Evolutionary conservation across 805 yeast genomes (phyloP).

Genomic region (Hanseniaspora singularis): DNA sequence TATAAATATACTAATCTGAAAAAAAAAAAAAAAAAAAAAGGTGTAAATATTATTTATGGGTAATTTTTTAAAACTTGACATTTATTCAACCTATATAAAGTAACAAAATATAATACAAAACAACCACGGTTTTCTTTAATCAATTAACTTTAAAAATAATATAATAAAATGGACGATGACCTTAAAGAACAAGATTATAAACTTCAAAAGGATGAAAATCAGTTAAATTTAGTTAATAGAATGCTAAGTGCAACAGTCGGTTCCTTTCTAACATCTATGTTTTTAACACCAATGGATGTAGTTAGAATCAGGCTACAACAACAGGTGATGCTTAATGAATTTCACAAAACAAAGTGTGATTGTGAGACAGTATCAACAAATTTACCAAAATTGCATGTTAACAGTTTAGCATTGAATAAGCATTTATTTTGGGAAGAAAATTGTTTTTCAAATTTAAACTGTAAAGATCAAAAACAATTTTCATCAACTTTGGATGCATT

Average conservation of each 20-base stretch:
- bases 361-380: slow-evolving; percentile 23
- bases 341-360: slow-evolving; percentile 29
- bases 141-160: neutral
- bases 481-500: slow-evolving; percentile 64
- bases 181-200: too few species aligned
- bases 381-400: neutral
- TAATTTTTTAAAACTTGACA: too few species aligned
- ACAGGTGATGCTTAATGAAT: slow-evolving; percentile 43
- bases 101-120: too few species aligned
- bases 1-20: too few species aligned
- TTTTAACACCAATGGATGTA: slow-evolving; percentile 73
- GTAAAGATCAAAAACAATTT: slow-evolving; percentile 29
- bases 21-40: too few species aligned
- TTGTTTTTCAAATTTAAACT: slow-evolving; percentile 26
- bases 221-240: slow-evolving; percentile 40
- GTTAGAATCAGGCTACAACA: slow-evolving; percentile 67
- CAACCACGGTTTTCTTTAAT: too few species aligned
- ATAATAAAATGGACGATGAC: neutral
- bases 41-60: too few species aligned
- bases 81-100: too few species aligned
- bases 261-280: slow-evolving; percentile 56
- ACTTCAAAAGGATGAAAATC: neutral
- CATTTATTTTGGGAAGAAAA: slow-evolving; percentile 27
- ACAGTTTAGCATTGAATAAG: slow-evolving; percentile 1
- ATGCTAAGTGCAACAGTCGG: slow-evolving; percentile 75